These are phyloP conservation scores for Excoecaria cochinchinensis DNA, from an alignment of 345 rosid genomes.

Conservation along the genomic window DNA sequence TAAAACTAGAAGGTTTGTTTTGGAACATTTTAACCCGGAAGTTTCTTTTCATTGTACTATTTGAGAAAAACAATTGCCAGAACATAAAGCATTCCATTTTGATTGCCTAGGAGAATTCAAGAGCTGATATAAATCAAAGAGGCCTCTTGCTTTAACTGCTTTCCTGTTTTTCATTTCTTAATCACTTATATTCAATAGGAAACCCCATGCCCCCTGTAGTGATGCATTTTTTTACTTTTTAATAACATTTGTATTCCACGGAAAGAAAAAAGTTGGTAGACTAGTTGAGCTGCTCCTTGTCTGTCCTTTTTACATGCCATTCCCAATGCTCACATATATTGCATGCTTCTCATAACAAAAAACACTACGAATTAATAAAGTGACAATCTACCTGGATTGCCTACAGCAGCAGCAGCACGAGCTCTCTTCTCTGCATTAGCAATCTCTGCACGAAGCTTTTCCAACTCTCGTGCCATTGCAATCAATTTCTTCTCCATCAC, in stretches of 20 bases:
- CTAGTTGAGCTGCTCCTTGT: background rate
- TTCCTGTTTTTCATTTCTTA: background rate
- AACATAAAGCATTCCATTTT: background rate
- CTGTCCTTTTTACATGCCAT: background rate
- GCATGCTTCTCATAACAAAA: background rate
- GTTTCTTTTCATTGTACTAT: background rate
- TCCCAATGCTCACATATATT: background rate
- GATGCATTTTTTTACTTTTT: background rate
- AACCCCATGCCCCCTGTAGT: background rate
- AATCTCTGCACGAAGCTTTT: conserved; percentile 92
- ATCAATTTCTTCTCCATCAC: conserved; percentile 89
- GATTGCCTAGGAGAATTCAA: background rate
- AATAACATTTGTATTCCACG: background rate
- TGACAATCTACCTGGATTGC: conserved; percentile 25
- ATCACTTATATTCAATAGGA: background rate
- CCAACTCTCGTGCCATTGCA: conserved; percentile 90
- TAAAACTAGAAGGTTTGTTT: background rate
- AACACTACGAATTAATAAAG: background rate
- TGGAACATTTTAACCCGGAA: background rate
- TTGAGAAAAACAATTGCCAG: background rate
- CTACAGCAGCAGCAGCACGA: conserved; percentile 45
- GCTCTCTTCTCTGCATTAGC: conserved; percentile 83
- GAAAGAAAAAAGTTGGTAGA: background rate
- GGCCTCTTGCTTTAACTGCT: background rate
- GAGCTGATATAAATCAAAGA: background rate